phyloP scores from a whole-genome alignment of 2,329 filamentous ascomycete species.

The Alternaria rosae region DNA sequence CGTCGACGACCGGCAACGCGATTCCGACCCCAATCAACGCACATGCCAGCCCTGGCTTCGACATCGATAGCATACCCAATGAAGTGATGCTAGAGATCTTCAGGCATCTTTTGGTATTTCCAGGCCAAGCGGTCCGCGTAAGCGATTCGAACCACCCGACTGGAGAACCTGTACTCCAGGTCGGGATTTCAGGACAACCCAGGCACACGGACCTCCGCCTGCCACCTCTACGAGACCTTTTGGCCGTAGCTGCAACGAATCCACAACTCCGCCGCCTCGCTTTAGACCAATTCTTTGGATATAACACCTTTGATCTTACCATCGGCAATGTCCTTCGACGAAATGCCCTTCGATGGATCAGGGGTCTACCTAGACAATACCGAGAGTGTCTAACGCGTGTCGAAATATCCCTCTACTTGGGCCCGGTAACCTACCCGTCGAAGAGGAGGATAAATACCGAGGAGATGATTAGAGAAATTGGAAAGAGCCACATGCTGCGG shows the following conservation, averaged over 20 bases:
- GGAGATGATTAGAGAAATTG: background rate
- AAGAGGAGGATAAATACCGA: background rate
- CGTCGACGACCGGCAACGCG: background rate
- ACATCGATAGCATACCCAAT: background rate
- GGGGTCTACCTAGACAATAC: background rate
- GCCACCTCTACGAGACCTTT: background rate
- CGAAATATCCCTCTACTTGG: background rate
- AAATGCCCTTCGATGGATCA: background rate
- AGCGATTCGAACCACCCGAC: background rate
- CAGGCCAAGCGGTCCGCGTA: background rate
- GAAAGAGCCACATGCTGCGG: background rate
- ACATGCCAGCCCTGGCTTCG: background rate
- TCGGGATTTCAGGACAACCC: background rate
- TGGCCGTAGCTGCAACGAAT: background rate
- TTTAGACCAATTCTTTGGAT: background rate
- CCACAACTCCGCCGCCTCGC: background rate
- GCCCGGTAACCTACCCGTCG: background rate
- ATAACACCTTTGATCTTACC: background rate
- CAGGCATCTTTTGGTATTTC: background rate
- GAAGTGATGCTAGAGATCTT: background rate
- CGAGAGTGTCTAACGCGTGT: background rate
- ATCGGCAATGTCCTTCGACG: background rate
- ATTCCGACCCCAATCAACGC: background rate
- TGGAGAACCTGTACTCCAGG: background rate
- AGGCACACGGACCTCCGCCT: background rate